Evolutionary conservation across 2,329 filamentous ascomycete genomes (phyloP).

Genomic region (Pezicula carpinea): DNA sequence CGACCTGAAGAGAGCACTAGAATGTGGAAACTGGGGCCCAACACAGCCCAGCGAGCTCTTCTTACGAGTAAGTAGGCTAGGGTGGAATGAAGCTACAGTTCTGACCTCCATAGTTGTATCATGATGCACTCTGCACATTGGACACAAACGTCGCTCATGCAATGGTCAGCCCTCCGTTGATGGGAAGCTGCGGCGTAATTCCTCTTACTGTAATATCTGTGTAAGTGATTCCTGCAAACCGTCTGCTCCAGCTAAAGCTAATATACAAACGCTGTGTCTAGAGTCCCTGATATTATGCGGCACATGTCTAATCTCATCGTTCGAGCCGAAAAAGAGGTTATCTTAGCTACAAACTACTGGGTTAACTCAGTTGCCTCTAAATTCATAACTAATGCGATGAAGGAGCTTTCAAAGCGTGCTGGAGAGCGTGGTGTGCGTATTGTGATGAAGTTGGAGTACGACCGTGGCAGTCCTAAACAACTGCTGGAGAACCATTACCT

Average conservation of each 20-base stretch:
- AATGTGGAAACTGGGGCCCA: slow-evolving; percentile 65
- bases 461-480: slow-evolving; percentile 63
- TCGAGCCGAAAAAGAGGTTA: slow-evolving; percentile 66
- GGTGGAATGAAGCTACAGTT: background rate
- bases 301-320: slow-evolving; percentile 76
- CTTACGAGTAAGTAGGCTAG: slow-evolving; percentile 40
- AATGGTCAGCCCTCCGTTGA: slow-evolving; percentile 53
- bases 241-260: slow-evolving; percentile 13
- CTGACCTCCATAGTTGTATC: slow-evolving; percentile 20
- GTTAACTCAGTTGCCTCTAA: slow-evolving; percentile 62
- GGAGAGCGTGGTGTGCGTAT: slow-evolving; percentile 51
- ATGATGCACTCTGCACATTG: slow-evolving; percentile 22
- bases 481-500: slow-evolving; percentile 59
- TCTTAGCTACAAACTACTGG: slow-evolving; percentile 75
- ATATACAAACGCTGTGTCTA: slow-evolving; percentile 12
- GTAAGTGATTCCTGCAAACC: slow-evolving; percentile 19
- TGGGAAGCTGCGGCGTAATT: slow-evolving; percentile 57
- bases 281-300: slow-evolving; percentile 63
- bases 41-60: slow-evolving; percentile 64
- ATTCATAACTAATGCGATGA: slow-evolving; percentile 63
- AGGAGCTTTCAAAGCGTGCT: slow-evolving; percentile 63
- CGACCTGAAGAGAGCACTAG: slow-evolving; percentile 47
- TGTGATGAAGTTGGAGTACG: slow-evolving; percentile 71
- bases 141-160: slow-evolving; percentile 30
- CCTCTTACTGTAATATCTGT: slow-evolving; percentile 67